A percentile compares a stretch with the other conserved stretches of the same genome.
Conservation (phyloP, 1,284 basidiomycete genomes). For the Sanghuangporus sanghuang region DNA sequence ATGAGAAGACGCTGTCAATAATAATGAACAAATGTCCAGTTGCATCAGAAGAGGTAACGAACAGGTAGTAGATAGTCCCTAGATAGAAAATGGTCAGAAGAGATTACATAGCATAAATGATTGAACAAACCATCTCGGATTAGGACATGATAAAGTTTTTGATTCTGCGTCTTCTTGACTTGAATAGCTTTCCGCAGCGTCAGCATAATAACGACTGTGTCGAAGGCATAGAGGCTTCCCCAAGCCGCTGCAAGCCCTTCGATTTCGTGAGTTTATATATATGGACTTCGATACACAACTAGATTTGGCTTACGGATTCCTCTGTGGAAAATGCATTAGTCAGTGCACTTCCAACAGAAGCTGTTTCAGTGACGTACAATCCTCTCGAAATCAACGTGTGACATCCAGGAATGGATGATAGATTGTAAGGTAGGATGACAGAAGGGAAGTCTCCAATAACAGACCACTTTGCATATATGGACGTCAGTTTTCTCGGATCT, state of each 20-base stretch:
- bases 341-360: not conserved
- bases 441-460: not conserved
- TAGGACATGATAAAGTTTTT: slow-evolving; percentile 8
- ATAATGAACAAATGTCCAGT: not conserved
- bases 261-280: not conserved
- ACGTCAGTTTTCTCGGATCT: not conserved
- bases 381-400: slow-evolving; percentile 4
- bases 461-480: not conserved
- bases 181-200: slow-evolving; percentile 38
- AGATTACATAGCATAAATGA: not conserved
- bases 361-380: not conserved
- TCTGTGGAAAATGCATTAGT: not conserved
- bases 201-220: slow-evolving; percentile 34
- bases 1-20: not conserved
- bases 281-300: not conserved
- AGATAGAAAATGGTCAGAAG: not conserved
- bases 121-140: slow-evolving; percentile 10
- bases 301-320: not conserved
- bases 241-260: slow-evolving; percentile 33
- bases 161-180: slow-evolving; percentile 6
- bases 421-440: not conserved
- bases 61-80: slow-evolving; percentile 17
- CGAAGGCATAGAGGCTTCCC: slow-evolving; percentile 35
- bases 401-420: slow-evolving; percentile 9
- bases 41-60: not conserved